Conservation (phyloP, 257 asterid genomes). For the Solanum chaucha region DNA sequence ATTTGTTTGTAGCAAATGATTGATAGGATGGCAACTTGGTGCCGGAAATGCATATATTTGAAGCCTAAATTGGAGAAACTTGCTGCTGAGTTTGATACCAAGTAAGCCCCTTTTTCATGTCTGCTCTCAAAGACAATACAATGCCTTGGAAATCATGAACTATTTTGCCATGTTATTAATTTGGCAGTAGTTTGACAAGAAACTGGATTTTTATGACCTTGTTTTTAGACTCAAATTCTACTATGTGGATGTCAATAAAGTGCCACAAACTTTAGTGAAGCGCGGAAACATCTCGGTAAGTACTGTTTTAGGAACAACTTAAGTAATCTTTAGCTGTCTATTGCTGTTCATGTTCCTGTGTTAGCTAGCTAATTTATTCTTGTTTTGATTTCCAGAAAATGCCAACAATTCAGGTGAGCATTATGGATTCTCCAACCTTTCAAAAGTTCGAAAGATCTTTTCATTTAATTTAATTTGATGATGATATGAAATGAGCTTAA, state of each 20-base stretch:
- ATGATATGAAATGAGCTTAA: neutral
- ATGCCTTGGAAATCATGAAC: neutral
- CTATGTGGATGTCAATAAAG: constrained; percentile 80
- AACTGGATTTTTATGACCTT: neutral
- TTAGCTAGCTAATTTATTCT: neutral
- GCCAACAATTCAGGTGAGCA: constrained; percentile 96
- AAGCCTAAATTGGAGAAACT: too few relatives aligned
- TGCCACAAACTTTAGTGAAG: constrained; percentile 67
- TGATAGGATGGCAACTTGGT: too few relatives aligned
- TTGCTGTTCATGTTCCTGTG: neutral
- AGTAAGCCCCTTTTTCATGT: too few relatives aligned
- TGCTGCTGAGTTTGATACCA: too few relatives aligned
- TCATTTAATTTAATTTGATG: neutral
- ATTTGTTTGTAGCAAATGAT: too few relatives aligned
- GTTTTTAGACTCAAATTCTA: constrained; percentile 50
- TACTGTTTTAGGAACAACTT: neutral
- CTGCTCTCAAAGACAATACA: too few relatives aligned
- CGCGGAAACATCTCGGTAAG: constrained; percentile 81
- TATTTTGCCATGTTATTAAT: neutral
- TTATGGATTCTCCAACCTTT: neutral
- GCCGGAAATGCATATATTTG: too few relatives aligned
- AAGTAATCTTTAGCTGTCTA: neutral
- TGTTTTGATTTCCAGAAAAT: constrained; percentile 48
- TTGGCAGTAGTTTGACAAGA: neutral
- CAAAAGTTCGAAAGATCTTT: neutral